Percentiles rank a stretch among this genome's conserved stretches.
Conservation (phyloP, 257 asterid genomes). For the Coffea eugenioides region DNA sequence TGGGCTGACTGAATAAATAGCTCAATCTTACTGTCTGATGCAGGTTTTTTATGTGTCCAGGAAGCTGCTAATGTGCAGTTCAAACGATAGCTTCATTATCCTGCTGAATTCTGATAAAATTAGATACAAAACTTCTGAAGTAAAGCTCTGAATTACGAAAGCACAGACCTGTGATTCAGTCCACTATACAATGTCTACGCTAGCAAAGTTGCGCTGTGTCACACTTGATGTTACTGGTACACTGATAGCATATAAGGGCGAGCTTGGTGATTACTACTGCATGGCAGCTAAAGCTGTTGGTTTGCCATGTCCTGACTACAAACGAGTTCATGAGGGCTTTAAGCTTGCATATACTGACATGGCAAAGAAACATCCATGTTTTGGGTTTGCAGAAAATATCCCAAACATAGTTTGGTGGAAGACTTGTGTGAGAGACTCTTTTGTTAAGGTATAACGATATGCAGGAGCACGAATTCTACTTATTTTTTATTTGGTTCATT, state of each 20-base stretch:
- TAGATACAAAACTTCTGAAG: neutral
- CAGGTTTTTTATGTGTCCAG: neutral
- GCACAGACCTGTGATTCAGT: neutral
- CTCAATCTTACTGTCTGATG: neutral
- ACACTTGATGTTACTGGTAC: constrained; percentile 98
- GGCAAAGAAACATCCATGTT: constrained; percentile 91
- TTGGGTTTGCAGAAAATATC: constrained; percentile 81
- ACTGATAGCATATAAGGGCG: constrained; percentile 92
- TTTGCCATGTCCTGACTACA: constrained; percentile 92
- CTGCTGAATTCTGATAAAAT: neutral
- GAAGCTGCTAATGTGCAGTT: neutral
- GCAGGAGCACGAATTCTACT: neutral
- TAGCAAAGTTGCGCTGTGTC: constrained; percentile 61
- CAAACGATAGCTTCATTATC: neutral
- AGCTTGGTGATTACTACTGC: constrained; percentile 98
- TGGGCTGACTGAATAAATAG: neutral
- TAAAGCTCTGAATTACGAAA: neutral
- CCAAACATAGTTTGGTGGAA: constrained; percentile 97
- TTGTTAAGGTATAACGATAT: constrained; percentile 59
- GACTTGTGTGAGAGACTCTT: constrained; percentile 85
- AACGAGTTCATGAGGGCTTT: constrained; percentile 87
- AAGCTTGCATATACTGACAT: constrained; percentile 81
- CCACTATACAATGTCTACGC: constrained; percentile 54
- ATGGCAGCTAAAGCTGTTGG: constrained; percentile 96
- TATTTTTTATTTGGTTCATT: neutral